Percentiles rank a stretch among this genome's conserved stretches.
These are phyloP conservation scores for Argentina anserina DNA, from an alignment of 306 rosid species.

Conservation along the genomic window DNA sequence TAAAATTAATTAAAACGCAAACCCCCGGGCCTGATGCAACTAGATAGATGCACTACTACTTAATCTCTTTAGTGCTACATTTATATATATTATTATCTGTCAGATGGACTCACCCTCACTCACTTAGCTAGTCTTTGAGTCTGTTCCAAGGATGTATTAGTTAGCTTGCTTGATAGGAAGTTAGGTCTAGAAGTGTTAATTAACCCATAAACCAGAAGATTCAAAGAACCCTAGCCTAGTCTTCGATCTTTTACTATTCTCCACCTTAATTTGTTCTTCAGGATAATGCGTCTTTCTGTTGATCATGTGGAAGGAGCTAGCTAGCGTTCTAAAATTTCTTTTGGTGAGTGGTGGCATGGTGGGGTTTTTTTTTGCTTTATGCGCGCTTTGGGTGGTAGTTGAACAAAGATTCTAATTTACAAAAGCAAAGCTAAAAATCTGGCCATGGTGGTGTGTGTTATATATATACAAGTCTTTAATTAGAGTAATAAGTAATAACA, in stretches of 20 bases:
- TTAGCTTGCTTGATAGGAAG: neutral
- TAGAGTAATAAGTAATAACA: neutral
- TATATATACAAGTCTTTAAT: neutral
- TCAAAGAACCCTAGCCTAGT: neutral
- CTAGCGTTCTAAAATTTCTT: neutral
- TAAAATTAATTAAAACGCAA: neutral
- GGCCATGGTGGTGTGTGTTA: neutral
- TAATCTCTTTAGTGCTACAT: neutral
- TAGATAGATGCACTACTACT: neutral
- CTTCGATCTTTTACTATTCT: too few relatives aligned
- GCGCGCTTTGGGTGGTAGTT: slow-evolving; percentile 1
- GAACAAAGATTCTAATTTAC: neutral
- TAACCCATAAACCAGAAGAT: neutral
- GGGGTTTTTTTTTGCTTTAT: neutral
- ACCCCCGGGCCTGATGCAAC: neutral
- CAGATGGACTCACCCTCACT: neutral
- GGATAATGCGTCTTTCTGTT: neutral
- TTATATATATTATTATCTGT: neutral
- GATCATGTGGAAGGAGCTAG: neutral
- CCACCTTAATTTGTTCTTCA: neutral
- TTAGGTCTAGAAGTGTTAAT: neutral
- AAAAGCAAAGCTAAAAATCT: slow-evolving; percentile 11
- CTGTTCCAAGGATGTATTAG: neutral
- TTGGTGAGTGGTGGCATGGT: slow-evolving; percentile 4
- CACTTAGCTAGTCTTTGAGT: neutral